These are phyloP conservation scores for Margaritispora aquatica DNA, from an alignment of 495 filamentous ascomycete genomes.

Conservation along the genomic window DNA sequence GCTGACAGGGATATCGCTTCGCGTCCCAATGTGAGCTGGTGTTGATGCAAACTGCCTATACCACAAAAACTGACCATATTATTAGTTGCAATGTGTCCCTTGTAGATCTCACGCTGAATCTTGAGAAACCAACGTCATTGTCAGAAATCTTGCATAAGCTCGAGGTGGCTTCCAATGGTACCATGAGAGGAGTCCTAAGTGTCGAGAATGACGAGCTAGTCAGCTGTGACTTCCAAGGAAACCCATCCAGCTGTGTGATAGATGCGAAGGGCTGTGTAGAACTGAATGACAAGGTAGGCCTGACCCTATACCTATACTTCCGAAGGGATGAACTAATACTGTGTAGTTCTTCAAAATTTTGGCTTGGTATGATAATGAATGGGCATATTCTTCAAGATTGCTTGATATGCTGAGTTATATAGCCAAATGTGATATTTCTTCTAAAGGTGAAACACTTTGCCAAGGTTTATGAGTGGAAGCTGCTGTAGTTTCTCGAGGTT, in stretches of 20 bases:
- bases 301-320: not conserved
- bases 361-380: slow-evolving; percentile 14
- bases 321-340: not conserved
- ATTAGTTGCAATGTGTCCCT: slow-evolving; percentile 8
- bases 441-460: too few species aligned
- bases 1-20: slow-evolving; percentile 8
- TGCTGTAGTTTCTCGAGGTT: too few species aligned
- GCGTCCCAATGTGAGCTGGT: slow-evolving; percentile 7
- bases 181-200: slow-evolving; percentile 6
- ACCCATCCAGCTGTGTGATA: slow-evolving; percentile 3
- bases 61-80: not conserved
- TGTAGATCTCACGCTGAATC: slow-evolving; percentile 7
- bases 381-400: slow-evolving; percentile 11
- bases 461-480: too few species aligned
- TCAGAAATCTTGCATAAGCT: not conserved
- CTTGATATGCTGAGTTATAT: slow-evolving; percentile 10
- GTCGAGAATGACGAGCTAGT: slow-evolving; percentile 4
- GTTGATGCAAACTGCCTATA: not conserved
- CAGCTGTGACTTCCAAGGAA: slow-evolving; percentile 12
- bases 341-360: slow-evolving; percentile 10
- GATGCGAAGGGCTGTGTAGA: slow-evolving; percentile 10
- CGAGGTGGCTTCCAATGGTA: not conserved
- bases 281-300: slow-evolving; percentile 1
- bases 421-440: slow-evolving; percentile 26
- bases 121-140: slow-evolving; percentile 1